Percentiles rank a stretch among this genome's conserved stretches.
Conservation (phyloP, 495 filamentous ascomycete species). For the Pyrenopolyporus hunteri region DNA sequence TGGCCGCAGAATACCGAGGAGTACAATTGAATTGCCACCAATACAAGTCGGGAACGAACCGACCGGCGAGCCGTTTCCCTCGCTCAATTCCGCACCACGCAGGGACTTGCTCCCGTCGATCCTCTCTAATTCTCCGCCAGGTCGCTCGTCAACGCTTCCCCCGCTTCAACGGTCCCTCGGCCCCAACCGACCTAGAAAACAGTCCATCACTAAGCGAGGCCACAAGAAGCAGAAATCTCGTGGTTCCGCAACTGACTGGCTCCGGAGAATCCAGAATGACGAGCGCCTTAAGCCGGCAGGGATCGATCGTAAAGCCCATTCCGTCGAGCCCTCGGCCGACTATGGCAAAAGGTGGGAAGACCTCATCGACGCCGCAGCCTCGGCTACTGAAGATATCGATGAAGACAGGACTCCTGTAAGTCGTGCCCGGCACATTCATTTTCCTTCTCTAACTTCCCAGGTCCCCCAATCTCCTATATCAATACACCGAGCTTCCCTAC, state of each 20-base stretch:
- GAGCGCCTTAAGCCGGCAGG: slow-evolving; percentile 68
- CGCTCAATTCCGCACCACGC: slow-evolving; percentile 61
- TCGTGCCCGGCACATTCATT: slow-evolving; percentile 43
- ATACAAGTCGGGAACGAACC: slow-evolving; percentile 68
- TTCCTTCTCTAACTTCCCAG: slow-evolving; percentile 54
- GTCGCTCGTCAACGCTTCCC: slow-evolving; percentile 84
- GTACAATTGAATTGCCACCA: slow-evolving; percentile 76
- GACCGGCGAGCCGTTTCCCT: slow-evolving; percentile 71
- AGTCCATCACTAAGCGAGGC: slow-evolving; percentile 77
- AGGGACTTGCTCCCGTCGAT: slow-evolving; percentile 82
- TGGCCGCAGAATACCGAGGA: slow-evolving; percentile 57
- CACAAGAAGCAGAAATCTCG: slow-evolving; percentile 81
- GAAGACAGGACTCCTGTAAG: slow-evolving; percentile 81
- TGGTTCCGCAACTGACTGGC: slow-evolving; percentile 56
- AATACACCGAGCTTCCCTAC: slow-evolving; percentile 77
- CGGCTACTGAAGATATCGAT: slow-evolving; percentile 90
- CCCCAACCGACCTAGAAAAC: slow-evolving; percentile 75
- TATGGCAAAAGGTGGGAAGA: slow-evolving; percentile 94
- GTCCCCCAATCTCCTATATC: slow-evolving; percentile 71
- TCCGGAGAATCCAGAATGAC: slow-evolving; percentile 57
- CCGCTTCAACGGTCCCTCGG: slow-evolving; percentile 71
- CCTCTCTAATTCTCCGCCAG: slow-evolving; percentile 78
- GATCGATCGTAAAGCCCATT: slow-evolving; percentile 79
- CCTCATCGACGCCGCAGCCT: slow-evolving; percentile 87
- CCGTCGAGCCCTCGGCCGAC: slow-evolving; percentile 78